phyloP scores from a whole-genome alignment of 306 rosid species.

The Pterocarpus santalinus region DNA sequence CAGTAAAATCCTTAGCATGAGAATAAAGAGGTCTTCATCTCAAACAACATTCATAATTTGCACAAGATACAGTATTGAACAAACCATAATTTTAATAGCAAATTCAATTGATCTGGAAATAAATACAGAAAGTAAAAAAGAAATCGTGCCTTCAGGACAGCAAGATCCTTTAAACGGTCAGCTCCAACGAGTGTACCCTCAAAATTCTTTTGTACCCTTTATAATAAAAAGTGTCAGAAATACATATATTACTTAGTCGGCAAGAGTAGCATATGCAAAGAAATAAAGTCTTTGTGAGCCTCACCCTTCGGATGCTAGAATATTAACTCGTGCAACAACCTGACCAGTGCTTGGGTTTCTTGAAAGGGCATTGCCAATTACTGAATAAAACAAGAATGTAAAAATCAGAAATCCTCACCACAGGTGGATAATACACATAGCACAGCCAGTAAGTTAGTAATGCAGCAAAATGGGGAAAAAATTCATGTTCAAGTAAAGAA shows the following conservation, averaged over 20 bases:
- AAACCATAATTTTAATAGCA: slow-evolving; percentile 29
- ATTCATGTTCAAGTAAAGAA: slow-evolving; percentile 31
- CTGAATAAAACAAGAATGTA: slow-evolving; percentile 56
- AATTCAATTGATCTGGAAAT: slow-evolving; percentile 17
- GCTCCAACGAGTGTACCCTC: slow-evolving; percentile 94
- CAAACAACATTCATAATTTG: slow-evolving; percentile 23
- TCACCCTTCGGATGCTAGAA: slow-evolving; percentile 90
- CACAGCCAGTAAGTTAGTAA: slow-evolving; percentile 2
- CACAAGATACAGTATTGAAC: slow-evolving; percentile 26
- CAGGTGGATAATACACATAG: not conserved
- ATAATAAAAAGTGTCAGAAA: slow-evolving; percentile 41
- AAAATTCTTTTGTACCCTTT: slow-evolving; percentile 86
- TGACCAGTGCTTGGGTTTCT: slow-evolving; percentile 83
- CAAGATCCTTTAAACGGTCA: slow-evolving; percentile 98
- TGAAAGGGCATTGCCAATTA: slow-evolving; percentile 91
- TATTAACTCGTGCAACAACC: slow-evolving; percentile 95
- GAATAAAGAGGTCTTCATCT: slow-evolving; percentile 21
- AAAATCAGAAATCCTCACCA: slow-evolving; percentile 37
- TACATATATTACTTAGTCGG: not conserved
- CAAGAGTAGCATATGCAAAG: slow-evolving; percentile 15
- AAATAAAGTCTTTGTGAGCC: slow-evolving; percentile 43
- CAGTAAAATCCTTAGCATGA: slow-evolving; percentile 9
- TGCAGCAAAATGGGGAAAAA: slow-evolving; percentile 24
- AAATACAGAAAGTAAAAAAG: slow-evolving; percentile 27
- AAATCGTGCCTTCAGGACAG: slow-evolving; percentile 76